Base-by-base conservation (phyloP, 2,329 filamentous ascomycete species). In the Beauveria sp. region DNA sequence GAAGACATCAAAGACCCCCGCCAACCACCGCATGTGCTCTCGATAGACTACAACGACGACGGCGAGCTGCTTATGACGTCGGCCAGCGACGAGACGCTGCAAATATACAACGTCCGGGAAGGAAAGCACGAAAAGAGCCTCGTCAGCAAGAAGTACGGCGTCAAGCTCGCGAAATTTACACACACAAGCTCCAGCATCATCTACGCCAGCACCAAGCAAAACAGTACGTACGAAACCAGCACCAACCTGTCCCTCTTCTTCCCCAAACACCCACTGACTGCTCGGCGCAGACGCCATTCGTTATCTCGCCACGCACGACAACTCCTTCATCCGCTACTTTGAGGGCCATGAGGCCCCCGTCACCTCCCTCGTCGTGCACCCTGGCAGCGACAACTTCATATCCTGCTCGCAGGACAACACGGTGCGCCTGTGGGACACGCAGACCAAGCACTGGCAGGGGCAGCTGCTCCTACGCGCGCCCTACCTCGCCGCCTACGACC, bases 321-420 rank as follows among this genome's bases (percentile, higher is more conserved):
- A 97, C 76, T 90, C 88, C 62, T 99, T 96, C 73, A 90, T 97
- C 64, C 89, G 94, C 64, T 99, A 99, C 76, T 99, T 97, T 72
- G 88, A 90, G 63, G 94, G 93, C 55, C 94, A 99, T 73, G 89
- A 90, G 47, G 88, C 84, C 62, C 81, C 87, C 60, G 94, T 99
- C 41, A 97, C 93, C 20, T 89, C 83, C 63, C 82, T 99, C 30
- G 80, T 89, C 1, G 83, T 97, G 64, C 93, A 92, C 65, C 94
- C 94, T 0, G 89, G 91, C 53, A 86, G 84, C 68, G 94, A 99
- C 73, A 88, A 89, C 66, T 97, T 99, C 77, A 85, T 99, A 62
- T 97, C 92, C 18, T 96, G 91, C 73, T 89, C 89, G 55, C 86
- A 89, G 66, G 94, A 99, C 73, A 90, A 96, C 72, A 96, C 92